A percentile compares a stretch with the other conserved stretches of the same genome.
Evolutionary conservation across 192 early-diverging fungal species (phyloP).

Genomic region (Umbelopsis sp.): DNA sequence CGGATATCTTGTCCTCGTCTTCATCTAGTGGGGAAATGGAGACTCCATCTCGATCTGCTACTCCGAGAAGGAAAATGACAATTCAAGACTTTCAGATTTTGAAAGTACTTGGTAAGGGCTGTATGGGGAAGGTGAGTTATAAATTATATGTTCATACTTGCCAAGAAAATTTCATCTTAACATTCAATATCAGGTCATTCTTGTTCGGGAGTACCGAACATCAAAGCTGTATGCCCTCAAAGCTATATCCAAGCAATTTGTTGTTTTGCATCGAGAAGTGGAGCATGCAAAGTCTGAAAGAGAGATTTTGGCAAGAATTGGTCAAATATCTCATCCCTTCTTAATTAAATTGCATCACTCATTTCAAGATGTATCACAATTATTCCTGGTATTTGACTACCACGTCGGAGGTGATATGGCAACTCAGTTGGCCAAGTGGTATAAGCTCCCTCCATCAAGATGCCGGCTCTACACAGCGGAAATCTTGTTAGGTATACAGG

Average conservation of each 20-base stretch:
- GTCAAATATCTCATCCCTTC: constrained; percentile 60
- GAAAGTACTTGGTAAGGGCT: constrained; percentile 80
- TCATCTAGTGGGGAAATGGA: background rate
- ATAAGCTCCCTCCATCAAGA: constrained; percentile 61
- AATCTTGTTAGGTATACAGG: constrained; percentile 66
- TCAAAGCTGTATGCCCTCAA: constrained; percentile 80
- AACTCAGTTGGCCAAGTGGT: constrained; percentile 71
- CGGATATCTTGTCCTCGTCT: background rate
- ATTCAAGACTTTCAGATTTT: constrained; percentile 64
- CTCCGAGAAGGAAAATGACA: constrained; percentile 6
- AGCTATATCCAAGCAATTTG: constrained; percentile 73
- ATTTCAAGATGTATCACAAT: constrained; percentile 73
- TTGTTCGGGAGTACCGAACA: constrained; percentile 74
- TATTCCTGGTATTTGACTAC: constrained; percentile 79
- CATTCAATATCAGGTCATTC: constrained; percentile 21
- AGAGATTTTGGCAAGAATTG: constrained; percentile 58
- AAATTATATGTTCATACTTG: background rate
- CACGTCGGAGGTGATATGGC: constrained; percentile 83
- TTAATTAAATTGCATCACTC: constrained; percentile 73
- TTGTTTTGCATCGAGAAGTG: constrained; percentile 78
- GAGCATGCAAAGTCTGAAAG: constrained; percentile 77
- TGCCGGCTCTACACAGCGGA: constrained; percentile 77
- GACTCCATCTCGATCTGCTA: background rate
- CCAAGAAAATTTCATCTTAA: background rate
- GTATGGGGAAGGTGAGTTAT: constrained; percentile 73